These are phyloP conservation scores for Trichoderma sp. DNA, from an alignment of 2,329 filamentous ascomycete species.

Conservation along the genomic window DNA sequence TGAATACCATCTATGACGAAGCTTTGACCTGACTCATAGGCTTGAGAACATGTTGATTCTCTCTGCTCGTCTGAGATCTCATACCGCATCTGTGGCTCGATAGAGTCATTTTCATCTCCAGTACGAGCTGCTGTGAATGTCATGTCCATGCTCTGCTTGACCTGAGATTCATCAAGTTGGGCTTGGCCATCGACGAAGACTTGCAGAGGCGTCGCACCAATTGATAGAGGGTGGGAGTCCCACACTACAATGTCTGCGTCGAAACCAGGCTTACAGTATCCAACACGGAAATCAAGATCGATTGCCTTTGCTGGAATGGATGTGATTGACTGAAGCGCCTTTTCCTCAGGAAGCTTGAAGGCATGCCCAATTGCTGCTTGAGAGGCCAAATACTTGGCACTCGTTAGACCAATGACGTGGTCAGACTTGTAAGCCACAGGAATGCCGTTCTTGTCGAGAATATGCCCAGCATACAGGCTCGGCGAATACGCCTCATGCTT, in stretches of 20 bases:
- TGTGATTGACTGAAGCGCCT: slow-evolving; percentile 33
- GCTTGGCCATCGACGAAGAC: slow-evolving; percentile 47
- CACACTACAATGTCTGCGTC: slow-evolving; percentile 51
- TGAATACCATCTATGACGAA: slow-evolving; percentile 18
- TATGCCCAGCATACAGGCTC: slow-evolving; percentile 39
- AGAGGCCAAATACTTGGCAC: slow-evolving; percentile 42
- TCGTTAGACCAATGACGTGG: slow-evolving; percentile 28
- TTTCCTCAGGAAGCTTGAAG: slow-evolving; percentile 28
- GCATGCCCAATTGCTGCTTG: slow-evolving; percentile 40
- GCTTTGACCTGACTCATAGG: slow-evolving; percentile 19
- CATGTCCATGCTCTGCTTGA: slow-evolving; percentile 25
- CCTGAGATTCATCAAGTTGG: slow-evolving; percentile 34
- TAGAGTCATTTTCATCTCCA: background rate
- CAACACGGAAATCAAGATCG: slow-evolving; percentile 43
- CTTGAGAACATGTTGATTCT: slow-evolving; percentile 25
- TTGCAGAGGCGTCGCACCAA: slow-evolving; percentile 45
- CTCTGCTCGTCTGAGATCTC: slow-evolving; percentile 5
- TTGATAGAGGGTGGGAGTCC: slow-evolving; percentile 45
- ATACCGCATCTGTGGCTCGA: slow-evolving; percentile 12
- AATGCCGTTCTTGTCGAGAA: slow-evolving; percentile 39
- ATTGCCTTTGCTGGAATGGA: slow-evolving; percentile 45
- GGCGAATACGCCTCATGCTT: slow-evolving; percentile 43
- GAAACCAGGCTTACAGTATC: slow-evolving; percentile 43
- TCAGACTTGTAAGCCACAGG: slow-evolving; percentile 46
- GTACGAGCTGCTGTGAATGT: slow-evolving; percentile 8